A percentile compares a stretch with the other conserved stretches of the same genome.
Evolutionary conservation across 75 land plant genomes (phyloP).

Genomic region (Ceratopteris richardii): DNA sequence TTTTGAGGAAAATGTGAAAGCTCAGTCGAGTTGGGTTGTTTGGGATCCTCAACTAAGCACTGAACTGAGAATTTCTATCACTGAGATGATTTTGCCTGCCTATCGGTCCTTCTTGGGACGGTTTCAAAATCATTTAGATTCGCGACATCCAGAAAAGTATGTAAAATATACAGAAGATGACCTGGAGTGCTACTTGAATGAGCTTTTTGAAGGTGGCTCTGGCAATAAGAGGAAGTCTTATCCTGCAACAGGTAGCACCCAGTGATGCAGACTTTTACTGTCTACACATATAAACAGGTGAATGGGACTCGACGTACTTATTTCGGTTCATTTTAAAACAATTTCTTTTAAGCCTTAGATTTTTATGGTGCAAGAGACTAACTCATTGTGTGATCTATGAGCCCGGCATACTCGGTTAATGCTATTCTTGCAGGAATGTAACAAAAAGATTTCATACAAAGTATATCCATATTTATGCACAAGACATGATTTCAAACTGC

Average conservation of each 20-base stretch:
- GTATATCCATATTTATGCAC: no score
- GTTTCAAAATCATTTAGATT: slow-evolving; percentile 45
- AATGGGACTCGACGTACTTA: no score
- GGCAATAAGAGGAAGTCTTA: slow-evolving; percentile 34
- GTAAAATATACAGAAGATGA: slow-evolving; percentile 76
- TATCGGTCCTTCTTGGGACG: slow-evolving; percentile 80
- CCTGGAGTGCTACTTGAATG: slow-evolving; percentile 37
- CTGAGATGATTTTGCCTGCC: slow-evolving; percentile 72
- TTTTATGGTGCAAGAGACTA: no score
- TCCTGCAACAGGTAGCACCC: slow-evolving; percentile 1
- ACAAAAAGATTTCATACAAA: no score
- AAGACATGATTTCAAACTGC: no score
- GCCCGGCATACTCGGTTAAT: no score
- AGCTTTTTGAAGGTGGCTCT: slow-evolving; percentile 61
- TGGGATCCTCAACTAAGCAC: slow-evolving; percentile 70
- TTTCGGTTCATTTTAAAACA: no score
- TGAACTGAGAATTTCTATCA: slow-evolving; percentile 65
- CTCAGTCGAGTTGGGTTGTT: slow-evolving; percentile 69
- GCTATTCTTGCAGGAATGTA: no score
- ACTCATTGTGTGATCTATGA: no score
- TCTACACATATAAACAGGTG: no score
- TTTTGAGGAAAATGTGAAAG: slow-evolving; percentile 72
- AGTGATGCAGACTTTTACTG: not conserved
- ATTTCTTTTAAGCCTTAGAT: no score
- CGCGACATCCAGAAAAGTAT: slow-evolving; percentile 58